Base-by-base conservation (phyloP, 805 yeast genomes). In the Saccharomyces paradoxus region DNA sequence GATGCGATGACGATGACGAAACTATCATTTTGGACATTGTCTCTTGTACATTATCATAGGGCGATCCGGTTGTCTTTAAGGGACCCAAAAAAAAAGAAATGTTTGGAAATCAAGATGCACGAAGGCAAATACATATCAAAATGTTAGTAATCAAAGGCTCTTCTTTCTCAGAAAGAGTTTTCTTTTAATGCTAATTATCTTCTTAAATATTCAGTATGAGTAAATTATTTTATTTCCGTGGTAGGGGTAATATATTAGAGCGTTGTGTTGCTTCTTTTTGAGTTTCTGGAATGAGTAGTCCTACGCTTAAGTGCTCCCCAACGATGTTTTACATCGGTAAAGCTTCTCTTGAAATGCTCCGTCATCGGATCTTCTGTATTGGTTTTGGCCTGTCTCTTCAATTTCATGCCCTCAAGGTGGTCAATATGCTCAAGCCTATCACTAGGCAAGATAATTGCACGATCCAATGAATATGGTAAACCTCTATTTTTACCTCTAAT, bases 401-500 rank as follows among this genome's bases (percentile, higher is more conserved):
- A 52, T 41, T 62, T 60, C 49, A 61, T 31, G 24, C 62, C 86
- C 68, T 84, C 87, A 12, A 79, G 71, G 56, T 72, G 75, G 69
- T 86, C 94, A 61, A 86, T 74, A 61, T 75, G 71, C 28, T 79
- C 78, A 79, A 86, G 76, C 57, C 81, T 79, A 14, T 83, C 85
- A 52, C 86, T 81, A 7, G 95, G 92, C 51, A 92, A 69, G 77
- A 92, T 84, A 59, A 94, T 87, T 41, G 99, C 98, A 67, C 99
- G 82, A 71, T 94, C 99, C 55, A 94, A 79, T 0, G 91, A 76
- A 66, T 92, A 90, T 1, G 99, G 99, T 56, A 94, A 76, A 41
- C 98, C 98, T 79, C 99, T 88, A 65, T 91, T 97, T 56, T 97
- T 79, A 9, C 99, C 98, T 74, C 99, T 82, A 48, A 94, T 79